Base-by-base conservation (phyloP, 202 grass and related monocot species). In the Miscanthus sacchariflorus region DNA sequence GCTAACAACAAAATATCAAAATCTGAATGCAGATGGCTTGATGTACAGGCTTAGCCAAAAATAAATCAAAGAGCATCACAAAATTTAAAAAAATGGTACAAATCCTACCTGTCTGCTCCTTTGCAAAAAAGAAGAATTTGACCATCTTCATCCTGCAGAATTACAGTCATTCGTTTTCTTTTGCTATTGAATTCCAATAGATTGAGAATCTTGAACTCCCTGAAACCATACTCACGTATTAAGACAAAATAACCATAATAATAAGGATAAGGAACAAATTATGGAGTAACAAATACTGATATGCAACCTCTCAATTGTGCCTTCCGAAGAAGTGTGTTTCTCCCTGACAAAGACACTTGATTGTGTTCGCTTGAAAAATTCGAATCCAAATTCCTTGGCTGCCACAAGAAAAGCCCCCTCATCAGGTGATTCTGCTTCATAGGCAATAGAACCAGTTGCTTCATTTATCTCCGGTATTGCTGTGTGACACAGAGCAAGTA, bases 181-280 rank as follows among this genome's bases (percentile, higher is more conserved):
- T 99, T 93, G 93, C 94, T 99, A 86, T 93, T 99, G 83, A 96
- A 99, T 87, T 99, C 97, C 91, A 99, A 93, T 10, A 99, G 78
- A 95, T 96, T 99, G 79, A 96, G 92, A 93, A 99, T 89, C 83
- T 96, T 99, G 89, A 96, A 99, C 88, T 96, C 94, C 94, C 97
- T 99, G 77, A 81, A 70, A 83, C 14, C 27, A 52, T 80, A 88
- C 46, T 58, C 56, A 78, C 52, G 46, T 38, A 88, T 86, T 78
- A 86, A 82, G 23, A 89, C 43, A 76, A 58, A 36, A 19, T 7
- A 84, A 85, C 39, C 84, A 81, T 40, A 23, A 63, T 24, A 84
- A 84, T 43, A 87, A 84, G 27, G 15, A 74, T 18, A 61, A 67
- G 83, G 21, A 12, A 88, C 69, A 76, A 2, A 15, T 48, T 61